phyloP scores from a whole-genome alignment of 2,329 filamentous ascomycete species.

The Cercospora beticola region DNA sequence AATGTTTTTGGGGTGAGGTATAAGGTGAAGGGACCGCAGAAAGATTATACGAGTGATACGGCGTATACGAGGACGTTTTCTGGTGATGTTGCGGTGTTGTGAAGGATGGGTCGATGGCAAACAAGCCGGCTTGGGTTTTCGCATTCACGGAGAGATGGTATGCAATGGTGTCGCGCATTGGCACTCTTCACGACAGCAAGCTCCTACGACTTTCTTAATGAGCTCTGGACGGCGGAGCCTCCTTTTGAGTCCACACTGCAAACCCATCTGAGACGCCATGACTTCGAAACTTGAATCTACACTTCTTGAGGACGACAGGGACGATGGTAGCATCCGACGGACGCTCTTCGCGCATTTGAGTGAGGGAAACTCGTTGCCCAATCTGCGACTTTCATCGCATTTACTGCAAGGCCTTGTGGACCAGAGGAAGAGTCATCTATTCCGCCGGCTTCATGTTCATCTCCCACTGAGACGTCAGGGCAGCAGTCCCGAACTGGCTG shows the following conservation, averaged over 20 bases:
- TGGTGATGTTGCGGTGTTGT: slow-evolving; percentile 20
- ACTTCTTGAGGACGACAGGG: slow-evolving; percentile 15
- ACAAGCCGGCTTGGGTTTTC: not conserved
- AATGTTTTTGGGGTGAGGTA: slow-evolving; percentile 40
- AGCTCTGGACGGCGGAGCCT: not conserved
- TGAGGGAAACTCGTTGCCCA: slow-evolving; percentile 17
- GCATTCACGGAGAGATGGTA: slow-evolving; percentile 4
- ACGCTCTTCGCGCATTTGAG: slow-evolving; percentile 20
- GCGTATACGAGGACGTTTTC: slow-evolving; percentile 35
- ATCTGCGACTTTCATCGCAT: slow-evolving; percentile 23
- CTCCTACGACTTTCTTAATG: not conserved
- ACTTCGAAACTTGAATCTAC: slow-evolving; percentile 25
- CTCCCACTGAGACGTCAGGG: not conserved
- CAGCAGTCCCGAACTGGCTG: not conserved
- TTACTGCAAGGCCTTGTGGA: slow-evolving; percentile 6
- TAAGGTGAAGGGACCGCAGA: slow-evolving; percentile 41
- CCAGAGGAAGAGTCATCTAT: slow-evolving; percentile 4
- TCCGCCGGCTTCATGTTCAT: slow-evolving; percentile 4
- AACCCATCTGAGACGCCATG: slow-evolving; percentile 17
- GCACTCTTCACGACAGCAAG: slow-evolving; percentile 7
- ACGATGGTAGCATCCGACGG: slow-evolving; percentile 12
- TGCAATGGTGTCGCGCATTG: not conserved
- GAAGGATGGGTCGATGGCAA: not conserved
- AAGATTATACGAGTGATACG: slow-evolving; percentile 42
- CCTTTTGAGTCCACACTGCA: no score